Evolutionary conservation across 495 filamentous ascomycete genomes (phyloP), one percentile per base, ranked within the genome.

Genomic region (Evansstolkia leycettana): DNA sequence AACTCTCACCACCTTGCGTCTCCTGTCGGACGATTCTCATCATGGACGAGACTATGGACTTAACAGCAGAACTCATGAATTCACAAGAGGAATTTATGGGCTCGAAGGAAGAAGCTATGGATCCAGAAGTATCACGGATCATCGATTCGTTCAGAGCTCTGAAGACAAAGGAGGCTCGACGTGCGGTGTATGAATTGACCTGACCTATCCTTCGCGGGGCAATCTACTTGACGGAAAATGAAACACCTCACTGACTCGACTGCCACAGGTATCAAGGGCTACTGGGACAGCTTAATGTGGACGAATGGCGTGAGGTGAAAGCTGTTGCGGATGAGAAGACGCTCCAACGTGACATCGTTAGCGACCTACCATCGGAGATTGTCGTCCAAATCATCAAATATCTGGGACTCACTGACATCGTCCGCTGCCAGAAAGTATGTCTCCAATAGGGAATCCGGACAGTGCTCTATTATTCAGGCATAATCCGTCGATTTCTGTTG

Each of bases 261-360:
- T 12, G 6, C 18, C 26, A 5, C 39, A 62, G 58, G 27, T 52
- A 42, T 16, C 43, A 46, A 31, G 42, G 40, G 8, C 38, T 64
- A 27, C 34, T 64, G 13, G 38, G 52, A 31, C 42, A 52, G 16
- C 41, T 64, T 19, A n/a, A 19, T 13, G 36, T 40, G 5, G 28
- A 52, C 31, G 61, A 63, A 46, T 55, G 52, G 51, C 49, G 58
- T 8, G 49, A 54, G 26, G 37, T 57, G 9, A 51, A 55, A 37
- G 15, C 26, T n/a, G 45, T 39, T 27, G 27, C 46, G 3, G 38
- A 51, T 28, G 5, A 34, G 5, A 34, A 30, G 1, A 39, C 38
- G 13, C 52, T 63, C 16, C 43, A 55, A 24, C 45, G 39, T n/a
- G 62, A 65, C 39, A 45, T 65, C 7, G 27, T 64, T 1, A 52